Base-by-base conservation (phyloP, 2,329 filamentous ascomycete genomes). In the Emericellopsis atlantica region DNA sequence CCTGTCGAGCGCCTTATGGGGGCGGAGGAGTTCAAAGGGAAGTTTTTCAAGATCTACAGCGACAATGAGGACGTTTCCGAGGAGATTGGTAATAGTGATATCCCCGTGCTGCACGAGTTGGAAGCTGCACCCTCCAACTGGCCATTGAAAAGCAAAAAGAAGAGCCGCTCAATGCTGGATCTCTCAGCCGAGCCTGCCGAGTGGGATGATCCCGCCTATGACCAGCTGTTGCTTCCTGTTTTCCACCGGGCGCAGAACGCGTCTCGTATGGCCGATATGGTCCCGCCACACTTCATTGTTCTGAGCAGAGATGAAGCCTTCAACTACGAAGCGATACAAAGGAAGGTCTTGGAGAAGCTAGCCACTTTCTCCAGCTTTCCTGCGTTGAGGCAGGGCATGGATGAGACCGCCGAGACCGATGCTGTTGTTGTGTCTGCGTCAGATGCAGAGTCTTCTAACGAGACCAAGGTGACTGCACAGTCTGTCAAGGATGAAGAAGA, bases 401-500 rank as follows among this genome's bases (percentile, higher is more conserved):
- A 70, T 4, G 73, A 79, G 24, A 69, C 64, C 16, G 64, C 67
- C 8, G 82, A 85, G 42, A 76, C 77, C 2, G 86, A 90, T 51
- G 72, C 81, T 36, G 73, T 86, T 16, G 66, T 83, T 10, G 76
- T 80, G 43, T 80, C 68, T 14, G 69, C 66, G 16, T 79, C 76
- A 1, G 74, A 79, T 46, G 75, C 73, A 4, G 76, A 84, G 46
- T 81, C 78, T 4, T 79, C 79, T 4, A 75, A 73, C 9, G 83
- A 84, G 48, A 69, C 74, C 18, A 83, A 82, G 53, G 71, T 95
- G 37, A 75, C 81, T 43, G 81, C 86, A 36, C 74, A 77, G 23
- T 95, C 89, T 4, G 74, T 94, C 2, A 81, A 89, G 55, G 84
- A 87, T 9, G 90, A 95, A 57, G 89, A 95, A 45, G 86, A 86